A percentile compares a stretch with the other conserved stretches of the same genome.
These are phyloP conservation scores for Nakataea oryzae DNA, from an alignment of 2,329 filamentous ascomycete species.

Conservation along the genomic window DNA sequence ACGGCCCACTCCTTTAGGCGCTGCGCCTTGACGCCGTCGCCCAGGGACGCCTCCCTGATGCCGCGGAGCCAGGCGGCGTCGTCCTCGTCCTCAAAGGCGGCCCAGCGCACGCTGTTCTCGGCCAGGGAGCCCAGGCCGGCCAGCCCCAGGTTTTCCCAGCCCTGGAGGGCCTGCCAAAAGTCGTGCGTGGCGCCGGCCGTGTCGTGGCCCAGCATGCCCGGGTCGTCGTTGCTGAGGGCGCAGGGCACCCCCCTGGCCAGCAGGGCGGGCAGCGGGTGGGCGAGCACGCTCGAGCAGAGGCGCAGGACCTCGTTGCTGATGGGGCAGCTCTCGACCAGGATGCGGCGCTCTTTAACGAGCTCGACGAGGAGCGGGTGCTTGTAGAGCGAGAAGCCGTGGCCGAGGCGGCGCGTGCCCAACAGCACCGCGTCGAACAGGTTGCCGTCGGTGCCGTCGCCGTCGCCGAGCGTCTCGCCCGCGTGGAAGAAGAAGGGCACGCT, in stretches of 20 bases:
- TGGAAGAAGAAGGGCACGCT: constrained; percentile 94
- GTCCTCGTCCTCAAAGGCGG: constrained; percentile 73
- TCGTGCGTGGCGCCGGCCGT: constrained; percentile 78
- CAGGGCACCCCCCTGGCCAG: constrained; percentile 77
- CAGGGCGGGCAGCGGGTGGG: constrained; percentile 64
- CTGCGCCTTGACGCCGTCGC: constrained; percentile 58
- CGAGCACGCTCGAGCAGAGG: constrained; percentile 13
- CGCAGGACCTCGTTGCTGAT: constrained; percentile 66
- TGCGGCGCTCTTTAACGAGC: constrained; percentile 79
- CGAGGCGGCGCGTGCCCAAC: constrained; percentile 78
- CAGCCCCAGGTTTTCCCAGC: constrained; percentile 82
- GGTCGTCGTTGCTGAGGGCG: constrained; percentile 82
- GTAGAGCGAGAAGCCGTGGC: constrained; percentile 79
- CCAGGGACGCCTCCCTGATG: constrained; percentile 64
- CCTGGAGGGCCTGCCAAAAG: constrained; percentile 88
- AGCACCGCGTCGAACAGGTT: constrained; percentile 88
- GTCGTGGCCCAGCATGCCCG: constrained; percentile 77
- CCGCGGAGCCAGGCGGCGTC: constrained; percentile 61
- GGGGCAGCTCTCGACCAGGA: constrained; percentile 82
- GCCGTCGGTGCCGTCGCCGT: constrained; percentile 60
- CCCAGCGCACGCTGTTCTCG: constrained; percentile 88
- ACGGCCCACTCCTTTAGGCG: constrained; percentile 68
- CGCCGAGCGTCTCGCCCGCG: constrained; percentile 76
- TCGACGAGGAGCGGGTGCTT: constrained; percentile 86
- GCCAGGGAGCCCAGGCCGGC: constrained; percentile 78